These are phyloP conservation scores for Falciphora oryzae DNA, from an alignment of 2,329 filamentous ascomycete species.

Conservation along the genomic window DNA sequence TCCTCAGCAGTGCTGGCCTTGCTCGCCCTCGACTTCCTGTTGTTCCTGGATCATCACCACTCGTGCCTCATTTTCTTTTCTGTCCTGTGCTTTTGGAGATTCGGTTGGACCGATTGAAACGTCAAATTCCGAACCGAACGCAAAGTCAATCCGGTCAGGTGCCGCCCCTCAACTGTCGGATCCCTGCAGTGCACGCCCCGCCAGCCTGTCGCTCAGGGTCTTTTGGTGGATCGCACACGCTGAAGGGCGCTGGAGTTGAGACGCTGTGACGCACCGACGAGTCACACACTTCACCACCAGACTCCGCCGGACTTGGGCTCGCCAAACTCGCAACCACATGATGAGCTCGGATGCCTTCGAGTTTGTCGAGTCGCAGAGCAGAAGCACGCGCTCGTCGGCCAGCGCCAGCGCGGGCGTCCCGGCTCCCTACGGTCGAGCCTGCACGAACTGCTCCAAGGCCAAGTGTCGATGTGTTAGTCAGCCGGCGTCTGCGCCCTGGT, in stretches of 20 bases:
- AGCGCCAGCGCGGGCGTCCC: constrained; percentile 11
- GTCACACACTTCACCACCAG: background rate
- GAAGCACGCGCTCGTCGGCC: background rate
- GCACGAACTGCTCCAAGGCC: constrained; percentile 39
- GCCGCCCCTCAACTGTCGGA: too few relatives aligned
- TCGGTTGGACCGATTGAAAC: too few relatives aligned
- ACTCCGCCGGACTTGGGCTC: background rate
- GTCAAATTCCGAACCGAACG: too few relatives aligned
- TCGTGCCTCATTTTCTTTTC: too few relatives aligned
- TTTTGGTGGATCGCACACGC: background rate
- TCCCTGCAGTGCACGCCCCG: too few relatives aligned
- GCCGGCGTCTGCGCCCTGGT: too few relatives aligned
- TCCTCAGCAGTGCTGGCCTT: too few relatives aligned
- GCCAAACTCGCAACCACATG: too few relatives aligned
- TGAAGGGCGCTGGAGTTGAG: too few relatives aligned
- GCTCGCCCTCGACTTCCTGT: background rate
- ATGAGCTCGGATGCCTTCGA: background rate
- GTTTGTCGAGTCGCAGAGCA: background rate
- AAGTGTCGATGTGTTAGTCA: constrained; percentile 40
- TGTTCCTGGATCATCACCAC: background rate
- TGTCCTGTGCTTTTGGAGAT: too few relatives aligned
- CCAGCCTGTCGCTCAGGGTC: background rate
- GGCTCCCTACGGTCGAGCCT: constrained; percentile 36
- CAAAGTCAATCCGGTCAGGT: too few relatives aligned
- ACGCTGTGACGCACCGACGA: background rate